Evolutionary conservation across 2,329 filamentous ascomycete genomes (phyloP).

Genomic region (Endocalyx cinctus): DNA sequence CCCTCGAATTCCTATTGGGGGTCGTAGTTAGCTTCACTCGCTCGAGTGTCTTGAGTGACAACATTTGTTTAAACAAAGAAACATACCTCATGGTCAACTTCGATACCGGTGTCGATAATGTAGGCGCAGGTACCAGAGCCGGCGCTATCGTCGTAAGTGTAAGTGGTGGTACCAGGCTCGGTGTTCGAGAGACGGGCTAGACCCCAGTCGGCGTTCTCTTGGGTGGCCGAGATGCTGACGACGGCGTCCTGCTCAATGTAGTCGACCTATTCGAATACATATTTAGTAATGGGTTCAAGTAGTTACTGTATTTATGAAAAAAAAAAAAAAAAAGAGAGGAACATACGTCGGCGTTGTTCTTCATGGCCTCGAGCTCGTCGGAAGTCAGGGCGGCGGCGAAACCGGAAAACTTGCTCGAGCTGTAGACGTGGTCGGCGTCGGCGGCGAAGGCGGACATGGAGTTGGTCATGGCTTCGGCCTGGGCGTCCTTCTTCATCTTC

Average conservation of each 20-base stretch:
- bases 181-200: conserved; percentile 40
- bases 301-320: conserved; percentile 5
- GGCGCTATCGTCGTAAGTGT: conserved; percentile 38
- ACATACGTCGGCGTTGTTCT: conserved; percentile 34
- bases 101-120: conserved; percentile 52
- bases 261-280: conserved; percentile 27
- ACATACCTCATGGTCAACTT: conserved; percentile 33
- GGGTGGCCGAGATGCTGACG: conserved; percentile 20
- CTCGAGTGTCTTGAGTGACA: not conserved
- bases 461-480: conserved; percentile 25
- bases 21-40: conserved; percentile 3
- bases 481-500: conserved; percentile 34
- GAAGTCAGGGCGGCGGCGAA: conserved; percentile 40
- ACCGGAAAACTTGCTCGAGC: conserved; percentile 30
- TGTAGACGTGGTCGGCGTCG: conserved; percentile 28
- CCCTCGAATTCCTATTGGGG: conserved; percentile 34
- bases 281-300: too few species aligned
- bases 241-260: conserved; percentile 29
- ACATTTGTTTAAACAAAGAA: not conserved
- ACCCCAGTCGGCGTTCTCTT: conserved; percentile 35
- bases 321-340: not conserved
- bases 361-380: conserved; percentile 36
- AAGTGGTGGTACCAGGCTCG: conserved; percentile 29
- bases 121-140: conserved; percentile 44
- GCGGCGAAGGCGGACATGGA: conserved; percentile 18